These are phyloP conservation scores for Sinapis alba DNA, from an alignment of 441 rosid species.

Conservation along the genomic window DNA sequence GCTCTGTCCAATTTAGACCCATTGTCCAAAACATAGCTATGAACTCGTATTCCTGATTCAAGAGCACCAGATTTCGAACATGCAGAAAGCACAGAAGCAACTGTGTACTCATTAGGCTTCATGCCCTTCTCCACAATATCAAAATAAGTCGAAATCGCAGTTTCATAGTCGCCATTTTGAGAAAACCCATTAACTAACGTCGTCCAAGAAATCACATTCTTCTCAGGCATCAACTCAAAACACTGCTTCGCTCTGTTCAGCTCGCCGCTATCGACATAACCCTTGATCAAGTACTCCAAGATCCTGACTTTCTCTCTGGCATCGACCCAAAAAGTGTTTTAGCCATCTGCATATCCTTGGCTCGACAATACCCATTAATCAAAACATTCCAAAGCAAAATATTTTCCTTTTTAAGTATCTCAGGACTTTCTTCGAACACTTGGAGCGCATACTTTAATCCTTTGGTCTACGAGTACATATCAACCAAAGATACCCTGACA, in stretches of 20 bases:
- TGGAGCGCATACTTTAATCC: constrained; percentile 41
- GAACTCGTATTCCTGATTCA: constrained; percentile 52
- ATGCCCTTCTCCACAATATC: constrained; percentile 55
- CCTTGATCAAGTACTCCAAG: constrained; percentile 72
- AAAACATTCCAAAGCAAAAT: constrained; percentile 67
- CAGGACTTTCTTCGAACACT: constrained; percentile 71
- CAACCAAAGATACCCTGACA: constrained; percentile 52
- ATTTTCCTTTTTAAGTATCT: constrained; percentile 36
- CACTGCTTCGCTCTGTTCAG: constrained; percentile 46
- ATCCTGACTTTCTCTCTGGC: constrained; percentile 51
- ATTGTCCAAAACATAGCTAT: constrained; percentile 44
- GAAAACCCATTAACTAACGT: constrained; percentile 55
- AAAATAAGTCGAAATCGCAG: constrained; percentile 53
- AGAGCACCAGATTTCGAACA: constrained; percentile 71
- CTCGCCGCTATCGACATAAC: constrained; percentile 46
- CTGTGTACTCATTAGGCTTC: constrained; percentile 51
- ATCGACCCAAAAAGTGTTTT: constrained; percentile 50
- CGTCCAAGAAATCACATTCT: constrained; percentile 64
- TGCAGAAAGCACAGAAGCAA: constrained; percentile 63
- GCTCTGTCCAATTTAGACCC: constrained; percentile 47
- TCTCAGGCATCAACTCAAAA: constrained; percentile 55
- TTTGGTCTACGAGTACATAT: constrained; percentile 53
- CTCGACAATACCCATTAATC: constrained; percentile 62
- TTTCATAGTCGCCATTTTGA: constrained; percentile 43
- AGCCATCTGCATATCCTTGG: constrained; percentile 51